phyloP scores from a whole-genome alignment of 2,329 filamentous ascomycete genomes.

The Colletotrichum somersetense region DNA sequence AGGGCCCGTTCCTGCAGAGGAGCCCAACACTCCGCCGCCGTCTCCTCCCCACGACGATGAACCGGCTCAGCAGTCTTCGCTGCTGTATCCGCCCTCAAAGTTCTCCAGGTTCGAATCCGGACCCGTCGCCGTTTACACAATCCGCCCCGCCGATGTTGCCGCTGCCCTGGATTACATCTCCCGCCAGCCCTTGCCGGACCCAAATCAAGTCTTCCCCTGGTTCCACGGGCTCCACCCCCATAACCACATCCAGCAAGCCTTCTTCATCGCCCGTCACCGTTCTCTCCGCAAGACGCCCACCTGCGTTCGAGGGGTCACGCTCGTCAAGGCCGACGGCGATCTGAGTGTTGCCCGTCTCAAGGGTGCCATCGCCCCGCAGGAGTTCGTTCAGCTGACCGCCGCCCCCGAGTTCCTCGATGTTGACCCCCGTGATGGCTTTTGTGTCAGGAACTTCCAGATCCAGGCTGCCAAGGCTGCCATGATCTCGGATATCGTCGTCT shows the following conservation, averaged over 20 bases:
- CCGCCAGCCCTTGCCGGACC: conserved; percentile 84
- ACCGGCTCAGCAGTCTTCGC: conserved; percentile 71
- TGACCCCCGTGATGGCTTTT: conserved; percentile 92
- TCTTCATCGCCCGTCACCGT: conserved; percentile 85
- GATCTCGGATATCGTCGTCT: conserved; percentile 92
- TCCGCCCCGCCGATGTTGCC: conserved; percentile 76
- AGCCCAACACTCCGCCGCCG: conserved; percentile 72
- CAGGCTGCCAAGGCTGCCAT: conserved; percentile 89
- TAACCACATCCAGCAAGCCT: conserved; percentile 89
- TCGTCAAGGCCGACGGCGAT: conserved; percentile 92
- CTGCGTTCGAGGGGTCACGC: conserved; percentile 83
- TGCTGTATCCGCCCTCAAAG: conserved; percentile 79
- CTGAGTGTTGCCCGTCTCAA: conserved; percentile 81
- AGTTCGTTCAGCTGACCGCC: conserved; percentile 72
- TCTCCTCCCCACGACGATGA: conserved; percentile 67
- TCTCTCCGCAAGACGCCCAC: conserved; percentile 77
- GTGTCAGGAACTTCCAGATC: conserved; percentile 97
- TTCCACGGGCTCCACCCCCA: conserved; percentile 90
- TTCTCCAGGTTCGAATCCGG: conserved; percentile 67
- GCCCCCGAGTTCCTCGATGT: conserved; percentile 79
- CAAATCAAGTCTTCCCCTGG: conserved; percentile 94
- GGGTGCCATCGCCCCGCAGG: conserved; percentile 85
- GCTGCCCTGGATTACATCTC: conserved; percentile 82
- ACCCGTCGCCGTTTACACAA: conserved; percentile 75
- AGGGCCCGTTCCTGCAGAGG: conserved; percentile 71